A percentile compares a stretch with the other conserved stretches of the same genome.
phyloP scores from a whole-genome alignment of 2,329 filamentous ascomycete genomes.

The Claviceps quebecensis region DNA sequence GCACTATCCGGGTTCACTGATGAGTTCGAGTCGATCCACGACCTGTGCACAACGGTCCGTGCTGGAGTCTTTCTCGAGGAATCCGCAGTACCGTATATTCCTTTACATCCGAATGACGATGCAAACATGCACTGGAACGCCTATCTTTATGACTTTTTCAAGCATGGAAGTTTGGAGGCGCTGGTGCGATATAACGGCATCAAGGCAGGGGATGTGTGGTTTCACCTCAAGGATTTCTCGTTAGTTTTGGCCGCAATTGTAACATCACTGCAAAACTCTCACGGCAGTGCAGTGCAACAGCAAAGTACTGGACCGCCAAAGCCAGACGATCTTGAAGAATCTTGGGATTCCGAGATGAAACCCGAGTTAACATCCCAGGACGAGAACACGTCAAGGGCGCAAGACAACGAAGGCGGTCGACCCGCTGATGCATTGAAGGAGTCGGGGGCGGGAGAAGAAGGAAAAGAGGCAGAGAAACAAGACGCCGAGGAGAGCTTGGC shows the following conservation, averaged over 20 bases:
- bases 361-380: no score
- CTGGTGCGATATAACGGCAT: conserved; percentile 53
- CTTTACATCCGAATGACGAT: conserved; percentile 43
- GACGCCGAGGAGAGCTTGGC: no score
- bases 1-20: conserved; percentile 57
- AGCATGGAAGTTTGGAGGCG: conserved; percentile 49
- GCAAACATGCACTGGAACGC: conserved; percentile 40
- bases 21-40: conserved; percentile 47
- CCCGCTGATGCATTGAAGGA: no score
- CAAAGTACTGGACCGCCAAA: no score
- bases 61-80: conserved; percentile 62
- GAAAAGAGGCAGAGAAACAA: no score
- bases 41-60: conserved; percentile 52
- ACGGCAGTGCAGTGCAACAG: no score
- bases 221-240: background rate
- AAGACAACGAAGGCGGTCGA: no score
- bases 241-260: background rate
- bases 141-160: conserved; percentile 65
- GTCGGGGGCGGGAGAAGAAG: no score
- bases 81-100: conserved; percentile 55
- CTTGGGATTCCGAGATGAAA: no score
- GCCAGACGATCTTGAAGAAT: no score
- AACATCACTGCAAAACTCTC: background rate
- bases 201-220: conserved; percentile 26
- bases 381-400: no score